Evolutionary conservation across 192 early-diverging fungal species (phyloP).

Genomic region (Dispira simplex): DNA sequence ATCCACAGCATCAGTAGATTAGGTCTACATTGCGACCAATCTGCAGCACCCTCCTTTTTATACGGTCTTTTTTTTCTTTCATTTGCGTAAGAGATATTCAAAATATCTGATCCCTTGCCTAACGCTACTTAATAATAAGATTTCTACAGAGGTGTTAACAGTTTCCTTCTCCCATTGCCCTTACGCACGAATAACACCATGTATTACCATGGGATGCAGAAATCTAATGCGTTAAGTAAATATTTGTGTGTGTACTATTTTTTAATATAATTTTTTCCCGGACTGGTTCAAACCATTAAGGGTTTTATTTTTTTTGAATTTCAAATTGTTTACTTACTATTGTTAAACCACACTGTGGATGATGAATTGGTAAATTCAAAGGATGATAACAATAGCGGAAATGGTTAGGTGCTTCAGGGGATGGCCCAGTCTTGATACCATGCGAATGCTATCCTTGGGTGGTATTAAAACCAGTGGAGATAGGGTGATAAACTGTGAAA

Average conservation of each 20-base stretch:
- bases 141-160: not conserved
- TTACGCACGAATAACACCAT: not conserved
- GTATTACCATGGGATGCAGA: not conserved
- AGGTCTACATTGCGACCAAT: too few relatives aligned
- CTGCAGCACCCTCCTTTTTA: not conserved
- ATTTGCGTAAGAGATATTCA: not conserved
- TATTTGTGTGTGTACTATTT: not conserved
- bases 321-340: not conserved
- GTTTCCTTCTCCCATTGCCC: not conserved
- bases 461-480: too few relatives aligned
- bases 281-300: not conserved
- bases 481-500: too few relatives aligned
- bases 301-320: slow-evolving; percentile 6
- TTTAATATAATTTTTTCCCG: not conserved
- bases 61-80: not conserved
- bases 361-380: not conserved
- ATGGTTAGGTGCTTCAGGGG: too few relatives aligned
- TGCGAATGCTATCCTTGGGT: too few relatives aligned
- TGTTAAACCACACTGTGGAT: not conserved
- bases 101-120: not conserved
- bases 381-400: too few relatives aligned
- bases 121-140: not conserved
- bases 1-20: too few relatives aligned
- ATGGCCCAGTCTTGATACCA: too few relatives aligned
- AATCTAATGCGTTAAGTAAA: not conserved